Evolutionary conservation across 192 early-diverging fungal species (phyloP).

Genomic region (Physocladia obscura): DNA sequence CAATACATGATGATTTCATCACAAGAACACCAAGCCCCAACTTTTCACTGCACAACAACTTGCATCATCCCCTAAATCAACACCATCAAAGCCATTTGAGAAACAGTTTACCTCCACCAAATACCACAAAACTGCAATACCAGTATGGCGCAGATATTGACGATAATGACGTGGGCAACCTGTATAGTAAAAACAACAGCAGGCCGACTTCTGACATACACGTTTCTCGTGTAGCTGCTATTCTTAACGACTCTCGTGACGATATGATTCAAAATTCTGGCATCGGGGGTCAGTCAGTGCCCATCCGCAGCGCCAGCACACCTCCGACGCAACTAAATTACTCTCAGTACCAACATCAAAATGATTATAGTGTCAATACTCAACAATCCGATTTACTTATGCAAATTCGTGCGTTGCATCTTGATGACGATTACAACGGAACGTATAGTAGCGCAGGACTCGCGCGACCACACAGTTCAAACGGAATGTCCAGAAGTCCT

Average conservation of each 20-base stretch:
- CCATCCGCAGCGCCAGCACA: constrained; percentile 7
- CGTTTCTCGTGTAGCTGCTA: constrained; percentile 10
- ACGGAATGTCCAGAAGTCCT: constrained; percentile 7
- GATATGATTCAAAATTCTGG: not conserved
- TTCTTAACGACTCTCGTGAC: constrained; percentile 15
- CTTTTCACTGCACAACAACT: not conserved
- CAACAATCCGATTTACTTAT: constrained; percentile 10
- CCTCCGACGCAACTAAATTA: constrained; percentile 17
- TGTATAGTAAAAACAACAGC: not conserved
- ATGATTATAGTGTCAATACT: not conserved
- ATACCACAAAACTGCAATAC: not conserved
- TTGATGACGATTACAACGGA: constrained; percentile 23
- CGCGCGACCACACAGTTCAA: constrained; percentile 17
- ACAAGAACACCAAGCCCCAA: not conserved
- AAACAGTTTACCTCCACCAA: not conserved
- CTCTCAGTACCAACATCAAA: not conserved
- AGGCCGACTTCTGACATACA: constrained; percentile 4
- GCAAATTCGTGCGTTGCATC: constrained; percentile 15
- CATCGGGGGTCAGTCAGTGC: not conserved
- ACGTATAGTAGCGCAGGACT: not conserved
- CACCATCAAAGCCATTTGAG: not conserved
- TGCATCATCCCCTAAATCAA: not conserved
- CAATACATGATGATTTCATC: constrained; percentile 13
- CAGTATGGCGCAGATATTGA: not conserved
- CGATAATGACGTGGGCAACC: not conserved